phyloP scores from a whole-genome alignment of 2,329 filamentous ascomycete genomes.

The Tolypocladium amazonense region DNA sequence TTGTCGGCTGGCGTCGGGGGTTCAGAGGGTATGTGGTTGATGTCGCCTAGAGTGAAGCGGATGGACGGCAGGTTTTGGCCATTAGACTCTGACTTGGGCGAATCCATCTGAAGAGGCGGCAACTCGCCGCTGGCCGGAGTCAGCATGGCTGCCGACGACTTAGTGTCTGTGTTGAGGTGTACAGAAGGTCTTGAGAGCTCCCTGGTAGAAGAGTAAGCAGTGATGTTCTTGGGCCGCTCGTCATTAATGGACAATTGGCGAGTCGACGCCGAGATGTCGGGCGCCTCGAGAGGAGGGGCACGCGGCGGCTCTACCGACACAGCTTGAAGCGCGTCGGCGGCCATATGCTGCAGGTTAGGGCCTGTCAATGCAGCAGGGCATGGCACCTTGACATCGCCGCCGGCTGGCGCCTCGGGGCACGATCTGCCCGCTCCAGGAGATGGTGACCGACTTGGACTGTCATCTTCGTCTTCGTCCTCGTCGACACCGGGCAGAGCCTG shows the following conservation, averaged over 20 bases:
- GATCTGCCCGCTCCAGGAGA: neutral
- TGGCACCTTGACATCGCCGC: neutral
- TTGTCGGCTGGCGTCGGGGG: constrained; percentile 18
- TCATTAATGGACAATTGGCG: constrained; percentile 23
- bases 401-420: neutral
- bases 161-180: constrained; percentile 8
- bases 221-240: constrained; percentile 11
- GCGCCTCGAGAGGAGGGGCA: constrained; percentile 6
- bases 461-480: constrained; percentile 28
- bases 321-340: constrained; percentile 20
- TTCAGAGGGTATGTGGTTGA: constrained; percentile 19
- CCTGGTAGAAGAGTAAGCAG: constrained; percentile 3
- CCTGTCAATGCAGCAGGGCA: constrained; percentile 1
- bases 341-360: constrained; percentile 18
- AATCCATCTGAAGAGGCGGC: constrained; percentile 26
- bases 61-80: constrained; percentile 28
- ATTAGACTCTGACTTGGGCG: constrained; percentile 21
- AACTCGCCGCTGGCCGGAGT: constrained; percentile 18
- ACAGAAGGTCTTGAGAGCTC: constrained; percentile 1
- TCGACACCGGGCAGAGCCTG: constrained; percentile 38
- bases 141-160: constrained; percentile 12
- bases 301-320: constrained; percentile 9
- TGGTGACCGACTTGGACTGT: neutral
- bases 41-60: constrained; percentile 23
- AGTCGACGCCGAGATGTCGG: constrained; percentile 18